Percentiles rank a stretch among this genome's conserved stretches.
phyloP scores from a whole-genome alignment of 1,284 basidiomycete species.

The Vanrija humicola region DNA sequence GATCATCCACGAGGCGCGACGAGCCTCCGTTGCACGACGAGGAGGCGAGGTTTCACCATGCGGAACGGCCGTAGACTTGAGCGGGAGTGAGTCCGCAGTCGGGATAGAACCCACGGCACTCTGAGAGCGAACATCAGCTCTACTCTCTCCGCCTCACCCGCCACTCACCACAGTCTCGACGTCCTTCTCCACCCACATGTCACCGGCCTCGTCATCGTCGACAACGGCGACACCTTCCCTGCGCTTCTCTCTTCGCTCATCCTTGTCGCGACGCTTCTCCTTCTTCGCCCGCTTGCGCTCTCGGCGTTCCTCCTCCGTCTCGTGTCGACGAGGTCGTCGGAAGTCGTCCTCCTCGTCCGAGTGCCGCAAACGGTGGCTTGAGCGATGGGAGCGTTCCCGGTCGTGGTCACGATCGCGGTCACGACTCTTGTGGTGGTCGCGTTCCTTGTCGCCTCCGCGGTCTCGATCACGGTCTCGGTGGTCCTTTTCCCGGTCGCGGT shows the following conservation, averaged over 20 bases:
- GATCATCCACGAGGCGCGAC: slow-evolving; percentile 91
- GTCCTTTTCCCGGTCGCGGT: not conserved
- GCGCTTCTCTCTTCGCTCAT: slow-evolving; percentile 46
- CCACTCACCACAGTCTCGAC: slow-evolving; percentile 68
- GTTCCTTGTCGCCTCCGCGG: not conserved
- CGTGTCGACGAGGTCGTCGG: not conserved
- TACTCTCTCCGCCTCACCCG: not conserved
- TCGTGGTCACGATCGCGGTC: slow-evolving; percentile 6
- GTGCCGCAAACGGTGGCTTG: slow-evolving; percentile 5
- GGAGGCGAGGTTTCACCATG: slow-evolving; percentile 6
- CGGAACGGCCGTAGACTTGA: slow-evolving; percentile 54
- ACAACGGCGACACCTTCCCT: slow-evolving; percentile 52
- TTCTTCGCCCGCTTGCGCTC: slow-evolving; percentile 22
- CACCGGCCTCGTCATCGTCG: slow-evolving; percentile 65
- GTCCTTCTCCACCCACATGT: slow-evolving; percentile 83
- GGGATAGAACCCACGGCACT: slow-evolving; percentile 55
- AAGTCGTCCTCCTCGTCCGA: slow-evolving; percentile 11
- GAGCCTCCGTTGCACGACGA: slow-evolving; percentile 21
- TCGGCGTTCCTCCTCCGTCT: slow-evolving; percentile 21
- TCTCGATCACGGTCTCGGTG: not conserved
- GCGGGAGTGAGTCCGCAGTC: slow-evolving; percentile 66
- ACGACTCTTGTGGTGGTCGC: not conserved
- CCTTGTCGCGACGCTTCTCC: slow-evolving; percentile 40
- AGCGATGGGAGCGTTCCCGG: not conserved
- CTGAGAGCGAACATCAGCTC: not conserved